phyloP scores from a whole-genome alignment of 352 stramenopile species.

The Globisporangium parvum region DNA sequence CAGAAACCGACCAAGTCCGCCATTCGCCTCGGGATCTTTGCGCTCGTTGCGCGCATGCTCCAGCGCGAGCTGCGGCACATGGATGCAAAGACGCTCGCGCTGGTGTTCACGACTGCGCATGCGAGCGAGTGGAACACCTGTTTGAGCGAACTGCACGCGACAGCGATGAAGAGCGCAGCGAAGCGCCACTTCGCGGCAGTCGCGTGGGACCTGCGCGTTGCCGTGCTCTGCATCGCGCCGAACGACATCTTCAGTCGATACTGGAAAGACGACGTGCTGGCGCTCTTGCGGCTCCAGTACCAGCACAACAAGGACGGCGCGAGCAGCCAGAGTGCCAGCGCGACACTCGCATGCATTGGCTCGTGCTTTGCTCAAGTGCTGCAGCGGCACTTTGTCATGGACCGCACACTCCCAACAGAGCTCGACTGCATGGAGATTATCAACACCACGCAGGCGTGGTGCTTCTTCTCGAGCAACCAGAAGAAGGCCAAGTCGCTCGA shows the following conservation, averaged over 20 bases:
- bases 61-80: slow-evolving; percentile 32
- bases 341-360: slow-evolving; percentile 22
- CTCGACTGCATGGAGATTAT: slow-evolving; percentile 76
- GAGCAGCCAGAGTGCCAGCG: slow-evolving; percentile 8
- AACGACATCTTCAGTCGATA: slow-evolving; percentile 65
- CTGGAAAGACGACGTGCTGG: slow-evolving; percentile 61
- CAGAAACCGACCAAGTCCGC: slow-evolving; percentile 46
- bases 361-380: slow-evolving; percentile 33
- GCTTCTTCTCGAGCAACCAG: slow-evolving; percentile 54
- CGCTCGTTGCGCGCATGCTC: slow-evolving; percentile 35
- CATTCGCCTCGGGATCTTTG: slow-evolving; percentile 32
- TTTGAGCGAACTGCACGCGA: slow-evolving; percentile 53
- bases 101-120: slow-evolving; percentile 20
- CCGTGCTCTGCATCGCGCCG: slow-evolving; percentile 38
- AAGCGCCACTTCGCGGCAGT: slow-evolving; percentile 32
- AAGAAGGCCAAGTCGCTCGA: slow-evolving; percentile 23
- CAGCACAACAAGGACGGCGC: slow-evolving; percentile 63
- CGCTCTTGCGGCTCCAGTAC: slow-evolving; percentile 49
- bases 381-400: slow-evolving; percentile 36
- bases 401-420: slow-evolving; percentile 35
- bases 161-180: slow-evolving; percentile 34
- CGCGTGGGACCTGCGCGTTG: slow-evolving; percentile 46
- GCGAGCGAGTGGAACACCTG: slow-evolving; percentile 54
- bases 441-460: slow-evolving; percentile 77
- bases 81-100: slow-evolving; percentile 10